Conservation (phyloP, 2,329 filamentous ascomycete species). For the Sporothrix pseudoabietina region DNA sequence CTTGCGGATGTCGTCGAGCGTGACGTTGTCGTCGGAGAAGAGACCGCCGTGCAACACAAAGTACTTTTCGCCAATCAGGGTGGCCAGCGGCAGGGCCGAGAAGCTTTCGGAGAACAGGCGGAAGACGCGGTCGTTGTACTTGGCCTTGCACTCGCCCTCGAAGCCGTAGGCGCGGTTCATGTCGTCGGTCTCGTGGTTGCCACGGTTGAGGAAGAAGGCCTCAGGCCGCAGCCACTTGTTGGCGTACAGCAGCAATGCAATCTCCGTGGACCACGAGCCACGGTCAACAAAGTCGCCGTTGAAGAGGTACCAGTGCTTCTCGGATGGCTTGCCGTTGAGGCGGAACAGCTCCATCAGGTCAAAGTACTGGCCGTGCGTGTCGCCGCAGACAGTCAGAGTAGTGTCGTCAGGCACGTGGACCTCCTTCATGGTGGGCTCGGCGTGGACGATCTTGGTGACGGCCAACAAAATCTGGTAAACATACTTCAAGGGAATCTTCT, state of each 20-base stretch:
- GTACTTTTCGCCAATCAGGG: conserved; percentile 86
- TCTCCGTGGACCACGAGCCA: conserved; percentile 97
- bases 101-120: conserved; percentile 98
- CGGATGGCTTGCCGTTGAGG: conserved; percentile 79
- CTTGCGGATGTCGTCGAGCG: conserved; percentile 81
- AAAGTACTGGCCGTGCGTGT: conserved; percentile 98
- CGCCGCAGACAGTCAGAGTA: conserved; percentile 90
- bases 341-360: conserved; percentile 96
- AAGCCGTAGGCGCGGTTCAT: conserved; percentile 99
- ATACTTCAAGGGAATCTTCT: conserved; percentile 94
- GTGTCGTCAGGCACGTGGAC: conserved; percentile 76
- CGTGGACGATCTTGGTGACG: conserved; percentile 84
- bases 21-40: conserved; percentile 92
- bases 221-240: conserved; percentile 94
- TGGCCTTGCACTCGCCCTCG: conserved; percentile 96
- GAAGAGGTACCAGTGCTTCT: conserved; percentile 92
- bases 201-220: conserved; percentile 91
- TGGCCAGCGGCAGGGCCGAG: conserved; percentile 88
- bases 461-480: conserved; percentile 94
- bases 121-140: conserved; percentile 93
- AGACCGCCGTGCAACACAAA: conserved; percentile 92
- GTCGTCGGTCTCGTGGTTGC: conserved; percentile 98
- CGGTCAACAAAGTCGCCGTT: conserved; percentile 98
- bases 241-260: conserved; percentile 87
- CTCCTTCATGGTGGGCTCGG: conserved; percentile 97